Conservation (phyloP, 495 filamentous ascomycete species). For the Haplographium delicatum region DNA sequence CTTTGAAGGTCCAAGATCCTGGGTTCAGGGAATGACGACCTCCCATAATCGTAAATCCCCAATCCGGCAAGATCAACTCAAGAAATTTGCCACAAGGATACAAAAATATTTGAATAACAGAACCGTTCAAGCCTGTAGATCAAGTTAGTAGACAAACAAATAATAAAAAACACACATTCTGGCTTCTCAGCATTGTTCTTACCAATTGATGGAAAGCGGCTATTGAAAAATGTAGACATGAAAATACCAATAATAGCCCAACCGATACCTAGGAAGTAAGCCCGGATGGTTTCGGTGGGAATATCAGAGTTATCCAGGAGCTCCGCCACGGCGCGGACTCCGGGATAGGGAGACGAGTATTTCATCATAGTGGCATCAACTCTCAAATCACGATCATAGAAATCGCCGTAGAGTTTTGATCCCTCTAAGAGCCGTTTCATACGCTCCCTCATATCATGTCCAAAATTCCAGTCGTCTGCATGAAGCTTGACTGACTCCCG, state of each 20-base stretch:
- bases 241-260: conserved; percentile 35
- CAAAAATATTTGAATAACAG: conserved; percentile 35
- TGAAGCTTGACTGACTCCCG: conserved; percentile 29
- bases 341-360: conserved; percentile 39
- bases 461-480: conserved; percentile 36
- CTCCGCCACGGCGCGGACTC: conserved; percentile 39
- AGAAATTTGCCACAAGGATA: conserved; percentile 34
- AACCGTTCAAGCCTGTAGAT: no score
- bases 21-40: conserved; percentile 55
- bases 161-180: no score
- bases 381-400: conserved; percentile 33
- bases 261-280: conserved; percentile 35
- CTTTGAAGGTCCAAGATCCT: conserved; percentile 73
- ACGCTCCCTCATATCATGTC: conserved; percentile 26
- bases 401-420: conserved; percentile 31
- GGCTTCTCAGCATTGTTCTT: no score
- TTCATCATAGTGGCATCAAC: conserved; percentile 35
- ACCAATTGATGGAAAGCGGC: conserved; percentile 32
- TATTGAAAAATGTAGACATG: conserved; percentile 37
- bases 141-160: no score
- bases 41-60: conserved; percentile 50
- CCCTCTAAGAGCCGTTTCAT: conserved; percentile 28
- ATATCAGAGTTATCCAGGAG: conserved; percentile 29
- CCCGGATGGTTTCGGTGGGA: conserved; percentile 34
- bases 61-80: conserved; percentile 37